Conservation (phyloP, 2,329 filamentous ascomycete species). For the Alternaria ethzedia region DNA sequence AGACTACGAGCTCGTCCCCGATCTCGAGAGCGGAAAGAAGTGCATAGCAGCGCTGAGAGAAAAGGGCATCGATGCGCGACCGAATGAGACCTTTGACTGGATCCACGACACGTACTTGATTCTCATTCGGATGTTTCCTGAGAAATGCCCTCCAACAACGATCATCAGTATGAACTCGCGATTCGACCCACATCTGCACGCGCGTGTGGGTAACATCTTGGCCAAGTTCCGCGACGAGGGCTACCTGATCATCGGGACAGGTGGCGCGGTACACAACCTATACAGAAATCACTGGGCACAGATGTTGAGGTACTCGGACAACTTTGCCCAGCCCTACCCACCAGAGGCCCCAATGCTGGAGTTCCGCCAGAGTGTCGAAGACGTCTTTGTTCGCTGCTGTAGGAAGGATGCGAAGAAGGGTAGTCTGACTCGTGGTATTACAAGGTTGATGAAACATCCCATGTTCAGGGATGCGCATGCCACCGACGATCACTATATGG, state of each 20-base stretch:
- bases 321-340: slow-evolving; percentile 65
- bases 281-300: slow-evolving; percentile 71
- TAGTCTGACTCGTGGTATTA: slow-evolving; percentile 60
- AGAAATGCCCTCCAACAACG: slow-evolving; percentile 69
- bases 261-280: slow-evolving; percentile 73
- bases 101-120: slow-evolving; percentile 76
- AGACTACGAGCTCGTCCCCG: slow-evolving; percentile 66
- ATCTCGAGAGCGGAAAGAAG: slow-evolving; percentile 59
- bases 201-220: slow-evolving; percentile 64
- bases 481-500: slow-evolving; percentile 75
- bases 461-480: slow-evolving; percentile 70
- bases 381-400: slow-evolving; percentile 60
- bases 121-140: slow-evolving; percentile 72
- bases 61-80: slow-evolving; percentile 61
- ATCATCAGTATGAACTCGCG: slow-evolving; percentile 62
- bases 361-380: slow-evolving; percentile 69
- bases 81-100: slow-evolving; percentile 68
- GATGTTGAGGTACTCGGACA: slow-evolving; percentile 69
- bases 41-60: slow-evolving; percentile 59
- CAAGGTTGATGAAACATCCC: slow-evolving; percentile 72
- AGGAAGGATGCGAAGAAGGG: slow-evolving; percentile 55
- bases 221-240: slow-evolving; percentile 61
- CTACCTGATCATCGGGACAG: slow-evolving; percentile 64
- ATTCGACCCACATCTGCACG: slow-evolving; percentile 63
- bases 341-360: slow-evolving; percentile 68